Evolutionary conservation across 2,329 filamentous ascomycete genomes (phyloP).

Genomic region (Lasiodiplodia sp.): DNA sequence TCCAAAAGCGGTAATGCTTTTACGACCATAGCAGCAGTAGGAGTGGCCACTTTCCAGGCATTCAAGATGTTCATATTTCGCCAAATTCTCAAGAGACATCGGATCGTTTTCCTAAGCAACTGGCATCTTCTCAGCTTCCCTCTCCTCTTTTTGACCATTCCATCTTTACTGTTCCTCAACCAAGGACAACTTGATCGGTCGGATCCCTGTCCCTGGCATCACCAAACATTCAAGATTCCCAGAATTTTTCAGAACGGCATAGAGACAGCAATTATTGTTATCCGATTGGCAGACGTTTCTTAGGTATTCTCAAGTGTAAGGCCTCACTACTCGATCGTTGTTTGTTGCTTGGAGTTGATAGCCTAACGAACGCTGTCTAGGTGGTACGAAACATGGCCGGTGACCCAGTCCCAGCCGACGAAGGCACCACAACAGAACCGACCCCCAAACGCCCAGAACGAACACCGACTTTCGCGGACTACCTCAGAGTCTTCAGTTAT

Average conservation of each 20-base stretch:
- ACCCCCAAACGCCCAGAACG: conserved; percentile 2
- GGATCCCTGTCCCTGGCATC: too few relatives aligned
- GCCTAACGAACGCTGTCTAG: not conserved
- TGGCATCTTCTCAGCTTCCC: not conserved
- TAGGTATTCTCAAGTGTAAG: too few relatives aligned
- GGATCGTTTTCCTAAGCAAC: not conserved
- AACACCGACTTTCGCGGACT: not conserved
- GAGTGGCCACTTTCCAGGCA: not conserved
- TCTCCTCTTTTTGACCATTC: not conserved
- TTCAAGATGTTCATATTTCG: not conserved
- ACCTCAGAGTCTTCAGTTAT: conserved; percentile 10
- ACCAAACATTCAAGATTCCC: too few relatives aligned
- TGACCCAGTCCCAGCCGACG: not conserved
- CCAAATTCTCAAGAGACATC: not conserved
- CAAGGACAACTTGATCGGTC: too few relatives aligned
- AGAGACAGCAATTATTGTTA: too few relatives aligned
- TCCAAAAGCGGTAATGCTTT: conserved; percentile 18
- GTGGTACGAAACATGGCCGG: not conserved
- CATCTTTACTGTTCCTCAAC: too few relatives aligned
- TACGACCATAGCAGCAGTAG: not conserved
- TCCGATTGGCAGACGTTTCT: too few relatives aligned
- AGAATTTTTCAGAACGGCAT: too few relatives aligned
- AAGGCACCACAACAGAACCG: not conserved
- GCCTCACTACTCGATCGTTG: too few relatives aligned
- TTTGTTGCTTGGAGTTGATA: too few relatives aligned